A percentile compares a stretch with the other conserved stretches of the same genome.
phyloP scores from a whole-genome alignment of 2,329 filamentous ascomycete genomes.

The Talaromyces sp. region DNA sequence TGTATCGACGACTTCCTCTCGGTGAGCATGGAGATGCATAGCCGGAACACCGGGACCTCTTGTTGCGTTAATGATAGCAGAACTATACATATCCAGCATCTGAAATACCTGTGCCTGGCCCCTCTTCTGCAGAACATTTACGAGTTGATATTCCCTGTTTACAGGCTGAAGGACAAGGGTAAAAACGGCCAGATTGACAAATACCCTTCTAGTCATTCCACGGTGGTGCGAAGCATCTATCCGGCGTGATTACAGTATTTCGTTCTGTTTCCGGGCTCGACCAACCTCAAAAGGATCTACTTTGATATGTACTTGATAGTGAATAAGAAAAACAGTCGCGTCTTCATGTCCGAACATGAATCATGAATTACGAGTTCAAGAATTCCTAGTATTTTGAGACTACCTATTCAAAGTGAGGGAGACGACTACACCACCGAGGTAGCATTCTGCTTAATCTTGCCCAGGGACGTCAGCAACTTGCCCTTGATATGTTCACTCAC shows the following conservation, averaged over 20 bases:
- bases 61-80: not conserved
- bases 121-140: not conserved
- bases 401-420: too few relatives aligned
- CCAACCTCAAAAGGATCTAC: too few relatives aligned
- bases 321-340: too few relatives aligned
- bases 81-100: not conserved
- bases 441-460: not conserved
- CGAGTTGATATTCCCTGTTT: not conserved
- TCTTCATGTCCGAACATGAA: too few relatives aligned
- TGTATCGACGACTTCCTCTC: not conserved
- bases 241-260: too few relatives aligned
- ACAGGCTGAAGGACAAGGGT: not conserved
- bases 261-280: too few relatives aligned
- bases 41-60: not conserved
- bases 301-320: too few relatives aligned
- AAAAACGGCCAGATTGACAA: too few relatives aligned
- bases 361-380: too few relatives aligned
- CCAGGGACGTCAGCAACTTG: not conserved
- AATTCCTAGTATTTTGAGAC: too few relatives aligned
- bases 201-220: too few relatives aligned
- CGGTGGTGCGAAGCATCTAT: too few relatives aligned
- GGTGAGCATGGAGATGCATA: not conserved
- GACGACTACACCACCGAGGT: not conserved
- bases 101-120: not conserved
- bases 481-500: conserved; percentile 3